phyloP scores from a whole-genome alignment of 176 grass and related monocot species.

The Oryza coarctata region DNA sequence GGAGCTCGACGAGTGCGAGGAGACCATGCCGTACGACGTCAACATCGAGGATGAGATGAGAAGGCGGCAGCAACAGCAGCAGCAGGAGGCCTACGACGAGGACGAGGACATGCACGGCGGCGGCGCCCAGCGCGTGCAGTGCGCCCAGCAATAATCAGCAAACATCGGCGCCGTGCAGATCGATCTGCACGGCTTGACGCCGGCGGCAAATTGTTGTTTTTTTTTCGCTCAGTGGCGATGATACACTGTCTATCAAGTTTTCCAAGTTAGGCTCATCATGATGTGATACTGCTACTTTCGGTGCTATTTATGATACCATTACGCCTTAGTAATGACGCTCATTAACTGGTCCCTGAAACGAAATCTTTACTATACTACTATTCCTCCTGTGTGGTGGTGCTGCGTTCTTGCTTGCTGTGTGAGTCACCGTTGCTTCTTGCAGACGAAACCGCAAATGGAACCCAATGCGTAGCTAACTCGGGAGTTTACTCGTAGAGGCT shows the following conservation, averaged over 20 bases:
- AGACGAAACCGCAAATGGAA: too few species aligned
- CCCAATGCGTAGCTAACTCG: not conserved
- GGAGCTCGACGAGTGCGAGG: slow-evolving; percentile 92
- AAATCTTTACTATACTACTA: not conserved
- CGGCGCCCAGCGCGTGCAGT: slow-evolving; percentile 74
- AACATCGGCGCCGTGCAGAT: not conserved
- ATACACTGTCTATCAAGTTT: slow-evolving; percentile 15
- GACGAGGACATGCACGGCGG: slow-evolving; percentile 68
- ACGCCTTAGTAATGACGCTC: not conserved
- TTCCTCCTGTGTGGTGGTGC: not conserved
- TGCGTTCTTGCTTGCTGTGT: too few species aligned
- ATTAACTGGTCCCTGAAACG: not conserved
- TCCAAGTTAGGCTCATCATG: not conserved
- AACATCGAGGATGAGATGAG: slow-evolving; percentile 82
- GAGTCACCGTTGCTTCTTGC: not conserved
- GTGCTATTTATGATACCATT: slow-evolving; percentile 16
- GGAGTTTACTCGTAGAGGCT: not conserved
- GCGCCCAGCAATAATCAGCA: slow-evolving; percentile 66
- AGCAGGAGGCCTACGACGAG: slow-evolving; percentile 83
- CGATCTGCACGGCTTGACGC: not conserved
- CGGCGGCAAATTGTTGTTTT: slow-evolving; percentile 14
- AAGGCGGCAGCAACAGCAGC: slow-evolving; percentile 69
- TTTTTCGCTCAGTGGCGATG: not conserved
- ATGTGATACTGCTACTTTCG: slow-evolving; percentile 1
- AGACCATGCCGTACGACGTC: slow-evolving; percentile 65